Evolutionary conservation across 352 stramenopile species (phyloP).

Genomic region (Phytopythium cucurbitacearum): DNA sequence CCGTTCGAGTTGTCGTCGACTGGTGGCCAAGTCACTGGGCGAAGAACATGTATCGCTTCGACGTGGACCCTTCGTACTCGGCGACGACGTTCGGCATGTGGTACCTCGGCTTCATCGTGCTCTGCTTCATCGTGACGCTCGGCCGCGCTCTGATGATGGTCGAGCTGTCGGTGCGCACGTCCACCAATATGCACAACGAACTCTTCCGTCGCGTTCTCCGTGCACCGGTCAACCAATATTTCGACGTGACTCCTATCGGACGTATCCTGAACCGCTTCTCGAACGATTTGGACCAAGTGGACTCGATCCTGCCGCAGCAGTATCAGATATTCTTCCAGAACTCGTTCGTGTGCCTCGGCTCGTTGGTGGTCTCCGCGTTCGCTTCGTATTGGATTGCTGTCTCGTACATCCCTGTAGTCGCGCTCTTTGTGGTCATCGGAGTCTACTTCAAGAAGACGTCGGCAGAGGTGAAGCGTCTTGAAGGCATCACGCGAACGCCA

Average conservation of each 20-base stretch:
- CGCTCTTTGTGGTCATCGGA: constrained; percentile 8
- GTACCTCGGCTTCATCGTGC: constrained; percentile 23
- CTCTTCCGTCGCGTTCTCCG: constrained; percentile 32
- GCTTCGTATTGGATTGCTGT: constrained; percentile 15
- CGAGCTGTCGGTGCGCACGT: constrained; percentile 15
- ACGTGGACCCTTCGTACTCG: constrained; percentile 12
- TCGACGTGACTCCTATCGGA: constrained; percentile 42
- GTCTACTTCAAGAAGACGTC: constrained; percentile 64
- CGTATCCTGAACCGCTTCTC: constrained; percentile 46
- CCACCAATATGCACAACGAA: constrained; percentile 23
- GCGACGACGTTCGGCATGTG: constrained; percentile 17
- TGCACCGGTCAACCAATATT: constrained; percentile 38
- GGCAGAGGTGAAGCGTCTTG: constrained; percentile 90
- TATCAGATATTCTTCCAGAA: constrained; percentile 21
- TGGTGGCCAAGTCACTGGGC: constrained; percentile 27
- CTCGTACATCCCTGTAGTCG: constrained; percentile 10
- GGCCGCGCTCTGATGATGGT: constrained; percentile 17
- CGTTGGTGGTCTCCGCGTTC: constrained; percentile 12
- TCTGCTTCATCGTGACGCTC: constrained; percentile 10
- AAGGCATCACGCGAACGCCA: constrained; percentile 83
- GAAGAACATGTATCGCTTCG: constrained; percentile 15
- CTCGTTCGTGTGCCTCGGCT: constrained; percentile 10
- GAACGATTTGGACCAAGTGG: constrained; percentile 39
- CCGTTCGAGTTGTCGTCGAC: constrained; percentile 15
- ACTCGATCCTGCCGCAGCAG: constrained; percentile 25